These are phyloP conservation scores for Sclerotinia subarctica DNA, from an alignment of 2,329 filamentous ascomycete genomes.

Conservation along the genomic window DNA sequence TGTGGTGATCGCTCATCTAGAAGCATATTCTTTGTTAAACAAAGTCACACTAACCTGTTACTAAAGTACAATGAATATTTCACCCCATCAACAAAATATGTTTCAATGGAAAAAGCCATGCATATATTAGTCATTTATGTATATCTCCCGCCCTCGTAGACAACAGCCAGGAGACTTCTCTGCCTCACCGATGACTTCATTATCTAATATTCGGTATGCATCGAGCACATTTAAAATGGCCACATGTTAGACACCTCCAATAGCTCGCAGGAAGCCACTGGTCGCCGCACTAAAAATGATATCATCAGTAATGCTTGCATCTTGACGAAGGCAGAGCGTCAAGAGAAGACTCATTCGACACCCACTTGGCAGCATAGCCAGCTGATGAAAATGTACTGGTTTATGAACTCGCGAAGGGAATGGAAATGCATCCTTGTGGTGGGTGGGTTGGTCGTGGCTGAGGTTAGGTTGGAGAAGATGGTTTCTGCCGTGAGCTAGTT, in stretches of 20 bases:
- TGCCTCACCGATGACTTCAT: too few relatives aligned
- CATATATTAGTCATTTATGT: background rate
- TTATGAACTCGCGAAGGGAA: background rate
- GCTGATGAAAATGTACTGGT: slow-evolving; percentile 1
- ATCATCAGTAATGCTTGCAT: background rate
- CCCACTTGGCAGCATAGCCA: slow-evolving; percentile 2
- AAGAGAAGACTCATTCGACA: background rate
- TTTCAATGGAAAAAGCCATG: background rate
- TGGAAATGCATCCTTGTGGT: background rate
- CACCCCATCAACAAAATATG: too few relatives aligned
- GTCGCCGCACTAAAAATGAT: background rate
- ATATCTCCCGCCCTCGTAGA: background rate
- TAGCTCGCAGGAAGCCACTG: background rate
- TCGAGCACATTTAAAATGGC: slow-evolving; percentile 4
- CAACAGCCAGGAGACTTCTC: background rate
- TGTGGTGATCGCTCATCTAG: background rate
- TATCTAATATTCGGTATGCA: slow-evolving; percentile 3
- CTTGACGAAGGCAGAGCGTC: background rate
- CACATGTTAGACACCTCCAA: background rate
- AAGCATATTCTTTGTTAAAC: background rate
- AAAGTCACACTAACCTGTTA: background rate
- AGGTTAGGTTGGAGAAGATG: background rate
- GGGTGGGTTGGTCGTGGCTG: background rate
- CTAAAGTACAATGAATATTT: background rate
- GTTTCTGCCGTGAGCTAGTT: background rate